phyloP scores from a whole-genome alignment of 2,329 filamentous ascomycete species.

The Ophidiomyces ophidiicola region DNA sequence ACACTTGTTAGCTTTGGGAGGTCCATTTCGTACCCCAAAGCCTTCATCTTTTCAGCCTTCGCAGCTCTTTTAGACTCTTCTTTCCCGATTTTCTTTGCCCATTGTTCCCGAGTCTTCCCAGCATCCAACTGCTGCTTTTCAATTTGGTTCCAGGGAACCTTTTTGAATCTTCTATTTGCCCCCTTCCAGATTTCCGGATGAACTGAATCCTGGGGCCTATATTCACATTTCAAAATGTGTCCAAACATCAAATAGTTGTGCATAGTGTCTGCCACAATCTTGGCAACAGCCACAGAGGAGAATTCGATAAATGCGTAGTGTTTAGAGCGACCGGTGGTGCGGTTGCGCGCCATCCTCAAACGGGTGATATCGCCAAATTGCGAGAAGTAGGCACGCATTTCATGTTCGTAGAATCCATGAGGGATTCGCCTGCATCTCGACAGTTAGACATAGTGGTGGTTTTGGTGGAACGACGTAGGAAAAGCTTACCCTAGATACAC shows the following conservation, averaged over 20 bases:
- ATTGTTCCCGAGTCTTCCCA: slow-evolving; percentile 60
- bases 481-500: slow-evolving; percentile 62
- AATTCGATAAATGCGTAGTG: slow-evolving; percentile 97
- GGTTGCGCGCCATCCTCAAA: slow-evolving; percentile 79
- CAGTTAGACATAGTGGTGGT: slow-evolving; percentile 14
- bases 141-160: slow-evolving; percentile 76
- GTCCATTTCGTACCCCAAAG: slow-evolving; percentile 71
- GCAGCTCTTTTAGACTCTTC: slow-evolving; percentile 59
- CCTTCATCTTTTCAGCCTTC: slow-evolving; percentile 64
- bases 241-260: slow-evolving; percentile 93
- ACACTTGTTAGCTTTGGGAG: slow-evolving; percentile 58
- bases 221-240: slow-evolving; percentile 80
- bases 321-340: slow-evolving; percentile 78
- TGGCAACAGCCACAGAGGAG: slow-evolving; percentile 59
- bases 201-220: slow-evolving; percentile 62
- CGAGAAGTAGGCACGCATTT: slow-evolving; percentile 85
- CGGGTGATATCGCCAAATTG: slow-evolving; percentile 78
- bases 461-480: not conserved
- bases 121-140: slow-evolving; percentile 62
- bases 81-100: slow-evolving; percentile 60
- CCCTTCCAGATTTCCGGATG: slow-evolving; percentile 79
- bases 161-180: slow-evolving; percentile 80
- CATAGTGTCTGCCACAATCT: slow-evolving; percentile 91
- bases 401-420: slow-evolving; percentile 92
- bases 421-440: slow-evolving; percentile 53